phyloP scores from a whole-genome alignment of 192 early-diverging fungal species.

The Rhizophlyctis rosea region DNA sequence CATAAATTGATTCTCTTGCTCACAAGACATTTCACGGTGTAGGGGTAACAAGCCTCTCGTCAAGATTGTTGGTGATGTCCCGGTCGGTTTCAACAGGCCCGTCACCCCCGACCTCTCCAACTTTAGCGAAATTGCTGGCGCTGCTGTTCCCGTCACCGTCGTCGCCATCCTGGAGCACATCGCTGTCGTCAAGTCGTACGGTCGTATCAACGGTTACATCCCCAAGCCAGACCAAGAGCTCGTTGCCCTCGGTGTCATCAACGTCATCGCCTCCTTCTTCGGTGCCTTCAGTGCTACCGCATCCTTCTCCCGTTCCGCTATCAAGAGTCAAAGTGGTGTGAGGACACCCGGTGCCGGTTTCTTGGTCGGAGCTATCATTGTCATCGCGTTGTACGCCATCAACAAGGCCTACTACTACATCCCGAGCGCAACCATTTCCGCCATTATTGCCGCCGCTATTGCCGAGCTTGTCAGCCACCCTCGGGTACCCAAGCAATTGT shows the following conservation, averaged over 20 bases:
- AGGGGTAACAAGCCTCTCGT: conserved; percentile 23
- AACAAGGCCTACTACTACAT: conserved; percentile 85
- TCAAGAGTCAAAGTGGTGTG: conserved; percentile 86
- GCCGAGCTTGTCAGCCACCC: conserved; percentile 70
- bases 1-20: too few relatives aligned
- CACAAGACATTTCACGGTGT: too few relatives aligned
- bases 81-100: conserved; percentile 62
- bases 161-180: conserved; percentile 87
- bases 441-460: conserved; percentile 83
- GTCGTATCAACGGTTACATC: conserved; percentile 78
- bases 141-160: conserved; percentile 65
- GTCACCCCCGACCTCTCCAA: conserved; percentile 53
- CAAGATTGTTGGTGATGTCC: conserved; percentile 68
- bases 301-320: conserved; percentile 89
- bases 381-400: conserved; percentile 76
- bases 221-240: conserved; percentile 85
- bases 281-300: conserved; percentile 85
- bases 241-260: conserved; percentile 83
- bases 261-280: conserved; percentile 83
- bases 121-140: conserved; percentile 33
- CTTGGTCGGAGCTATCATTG: conserved; percentile 75
- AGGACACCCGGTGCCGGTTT: conserved; percentile 75
- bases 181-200: conserved; percentile 85
- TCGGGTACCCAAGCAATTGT: conserved; percentile 55
- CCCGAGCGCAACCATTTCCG: conserved; percentile 74